phyloP scores from a whole-genome alignment of 768 basidiomycete species.

The Collybia nuda region DNA sequence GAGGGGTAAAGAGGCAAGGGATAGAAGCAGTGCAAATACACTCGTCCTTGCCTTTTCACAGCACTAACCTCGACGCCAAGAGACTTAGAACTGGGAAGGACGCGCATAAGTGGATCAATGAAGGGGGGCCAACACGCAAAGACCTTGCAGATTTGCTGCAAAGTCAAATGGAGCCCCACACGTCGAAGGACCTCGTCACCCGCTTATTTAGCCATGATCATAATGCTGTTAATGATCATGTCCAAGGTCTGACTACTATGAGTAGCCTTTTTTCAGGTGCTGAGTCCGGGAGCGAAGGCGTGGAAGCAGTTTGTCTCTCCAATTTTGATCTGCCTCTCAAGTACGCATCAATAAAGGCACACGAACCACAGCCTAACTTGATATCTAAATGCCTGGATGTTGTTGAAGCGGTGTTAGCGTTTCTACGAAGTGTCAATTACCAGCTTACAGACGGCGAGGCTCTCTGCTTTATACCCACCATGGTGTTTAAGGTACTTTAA shows the following conservation, averaged over 20 bases:
- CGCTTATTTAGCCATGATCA: slow-evolving; percentile 95
- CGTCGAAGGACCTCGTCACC: slow-evolving; percentile 70
- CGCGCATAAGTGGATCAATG: slow-evolving; percentile 79
- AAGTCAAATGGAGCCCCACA: slow-evolving; percentile 87
- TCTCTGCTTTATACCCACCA: slow-evolving; percentile 82
- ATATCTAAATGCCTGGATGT: slow-evolving; percentile 87
- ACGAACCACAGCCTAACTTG: slow-evolving; percentile 90
- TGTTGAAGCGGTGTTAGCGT: slow-evolving; percentile 73
- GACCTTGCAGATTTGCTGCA: slow-evolving; percentile 86
- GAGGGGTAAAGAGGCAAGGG: slow-evolving; percentile 44
- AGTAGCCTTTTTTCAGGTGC: slow-evolving; percentile 72
- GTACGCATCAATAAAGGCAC: slow-evolving; percentile 87
- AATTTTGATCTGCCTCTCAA: slow-evolving; percentile 92
- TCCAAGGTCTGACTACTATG: slow-evolving; percentile 72
- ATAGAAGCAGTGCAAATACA: slow-evolving; percentile 31
- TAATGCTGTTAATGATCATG: slow-evolving; percentile 89
- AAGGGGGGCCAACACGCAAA: slow-evolving; percentile 78
- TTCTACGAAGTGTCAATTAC: slow-evolving; percentile 71
- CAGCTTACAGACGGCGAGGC: slow-evolving; percentile 88
- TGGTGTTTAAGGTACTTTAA: slow-evolving; percentile 76
- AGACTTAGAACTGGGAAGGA: slow-evolving; percentile 73
- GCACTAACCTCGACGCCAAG: slow-evolving; percentile 61
- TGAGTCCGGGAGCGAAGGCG: slow-evolving; percentile 53
- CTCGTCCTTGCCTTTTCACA: slow-evolving; percentile 44
- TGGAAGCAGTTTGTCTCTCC: slow-evolving; percentile 69